Conservation (phyloP, 2,329 filamentous ascomycete genomes). For the Alternaria longipes region DNA sequence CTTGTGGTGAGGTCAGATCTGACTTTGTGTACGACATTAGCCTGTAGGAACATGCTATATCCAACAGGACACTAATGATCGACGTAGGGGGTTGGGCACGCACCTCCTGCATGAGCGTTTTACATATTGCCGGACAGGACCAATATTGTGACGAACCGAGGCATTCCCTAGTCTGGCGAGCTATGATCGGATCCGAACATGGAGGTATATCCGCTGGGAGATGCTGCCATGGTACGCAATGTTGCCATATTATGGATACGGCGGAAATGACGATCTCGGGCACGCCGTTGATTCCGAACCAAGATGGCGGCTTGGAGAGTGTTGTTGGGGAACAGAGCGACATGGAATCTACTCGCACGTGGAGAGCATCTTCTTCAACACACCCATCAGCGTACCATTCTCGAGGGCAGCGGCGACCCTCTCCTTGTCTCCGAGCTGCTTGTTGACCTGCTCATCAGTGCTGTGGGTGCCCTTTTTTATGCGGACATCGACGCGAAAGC, state of each 20-base stretch:
- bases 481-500: constrained; percentile 89
- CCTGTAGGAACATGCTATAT: not conserved
- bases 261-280: not conserved
- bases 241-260: not conserved
- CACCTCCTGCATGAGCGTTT: not conserved
- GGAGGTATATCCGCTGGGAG: not conserved
- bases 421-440: constrained; percentile 96
- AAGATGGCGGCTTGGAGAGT: not conserved
- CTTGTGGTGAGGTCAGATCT: constrained; percentile 9
- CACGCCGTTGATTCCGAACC: not conserved
- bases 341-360: constrained; percentile 69
- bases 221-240: not conserved
- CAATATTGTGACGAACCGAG: constrained; percentile 1
- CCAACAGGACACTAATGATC: constrained; percentile 8
- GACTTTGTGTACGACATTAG: constrained; percentile 11
- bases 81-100: not conserved
- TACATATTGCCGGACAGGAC: constrained; percentile 3
- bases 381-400: constrained; percentile 87
- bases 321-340: not conserved
- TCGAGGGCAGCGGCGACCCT: constrained; percentile 93
- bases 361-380: constrained; percentile 92
- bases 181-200: not conserved
- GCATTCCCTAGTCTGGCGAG: constrained; percentile 1
- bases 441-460: constrained; percentile 94
- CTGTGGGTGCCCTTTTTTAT: constrained; percentile 97